These are phyloP conservation scores for Solanum megistacrolobum DNA, from an alignment of 257 asterid species.

Conservation along the genomic window DNA sequence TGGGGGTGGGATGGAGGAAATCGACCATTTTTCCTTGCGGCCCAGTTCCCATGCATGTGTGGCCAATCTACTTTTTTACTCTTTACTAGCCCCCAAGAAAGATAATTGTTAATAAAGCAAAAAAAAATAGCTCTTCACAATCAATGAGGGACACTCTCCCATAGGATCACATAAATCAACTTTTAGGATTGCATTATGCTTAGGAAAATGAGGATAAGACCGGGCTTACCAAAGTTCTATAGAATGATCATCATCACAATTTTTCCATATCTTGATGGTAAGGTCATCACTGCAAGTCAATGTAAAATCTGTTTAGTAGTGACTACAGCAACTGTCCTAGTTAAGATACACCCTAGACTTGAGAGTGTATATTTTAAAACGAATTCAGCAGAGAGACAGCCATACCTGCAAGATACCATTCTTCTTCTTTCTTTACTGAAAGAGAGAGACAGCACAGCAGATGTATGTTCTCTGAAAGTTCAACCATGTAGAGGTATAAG, in stretches of 20 bases:
- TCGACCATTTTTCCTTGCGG: neutral
- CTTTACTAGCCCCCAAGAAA: neutral
- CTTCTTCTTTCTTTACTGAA: conserved; percentile 56
- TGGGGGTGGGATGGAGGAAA: neutral
- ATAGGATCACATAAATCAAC: neutral
- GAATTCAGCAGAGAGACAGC: neutral
- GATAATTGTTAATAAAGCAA: neutral
- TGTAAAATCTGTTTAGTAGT: neutral
- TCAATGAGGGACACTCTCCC: neutral
- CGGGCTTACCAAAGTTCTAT: conserved; percentile 44
- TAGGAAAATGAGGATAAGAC: neutral
- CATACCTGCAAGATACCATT: conserved; percentile 94
- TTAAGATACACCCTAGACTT: neutral
- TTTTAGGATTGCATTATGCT: neutral
- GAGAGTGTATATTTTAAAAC: neutral
- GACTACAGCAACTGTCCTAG: neutral
- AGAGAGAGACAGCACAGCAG: conserved; percentile 75
- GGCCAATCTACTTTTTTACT: neutral
- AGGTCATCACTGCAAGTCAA: conserved; percentile 73
- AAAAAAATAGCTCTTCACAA: neutral
- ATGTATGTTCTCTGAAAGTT: neutral
- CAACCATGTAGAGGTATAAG: neutral
- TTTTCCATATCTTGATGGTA: conserved; percentile 67
- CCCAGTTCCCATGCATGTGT: neutral
- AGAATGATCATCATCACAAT: conserved; percentile 11